Evolutionary conservation across 352 stramenopile genomes (phyloP).

Genomic region (Globisporangium solare): DNA sequence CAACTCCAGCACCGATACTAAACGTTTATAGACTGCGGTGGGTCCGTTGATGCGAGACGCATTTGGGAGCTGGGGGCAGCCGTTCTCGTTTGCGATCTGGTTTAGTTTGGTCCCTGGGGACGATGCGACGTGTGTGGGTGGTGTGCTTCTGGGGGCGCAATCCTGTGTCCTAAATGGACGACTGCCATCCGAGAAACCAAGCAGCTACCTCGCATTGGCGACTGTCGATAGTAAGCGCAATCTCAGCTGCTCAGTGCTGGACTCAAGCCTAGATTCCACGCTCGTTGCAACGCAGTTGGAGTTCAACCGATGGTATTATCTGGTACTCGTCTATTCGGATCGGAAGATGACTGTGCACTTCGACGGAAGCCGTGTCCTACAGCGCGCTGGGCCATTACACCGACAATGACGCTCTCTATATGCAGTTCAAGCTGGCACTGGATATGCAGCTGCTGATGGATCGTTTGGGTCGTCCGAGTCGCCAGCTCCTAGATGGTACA

Average conservation of each 20-base stretch:
- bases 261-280: background rate
- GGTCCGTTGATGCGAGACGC: conserved; percentile 12
- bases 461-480: background rate
- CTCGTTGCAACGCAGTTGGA: conserved; percentile 10
- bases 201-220: conserved; percentile 14
- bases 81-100: conserved; percentile 19
- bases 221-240: conserved; percentile 14
- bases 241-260: conserved; percentile 17
- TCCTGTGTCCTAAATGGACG: background rate
- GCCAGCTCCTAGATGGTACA: conserved; percentile 18
- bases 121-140: conserved; percentile 3
- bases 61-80: conserved; percentile 6
- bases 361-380: conserved; percentile 15
- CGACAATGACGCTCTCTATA: conserved; percentile 14
- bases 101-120: conserved; percentile 16
- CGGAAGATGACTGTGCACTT: conserved; percentile 20
- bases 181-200: conserved; percentile 6
- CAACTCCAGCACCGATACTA: background rate
- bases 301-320: conserved; percentile 28
- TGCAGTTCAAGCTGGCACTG: conserved; percentile 23
- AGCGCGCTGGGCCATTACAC: conserved; percentile 2
- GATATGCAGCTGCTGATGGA: conserved; percentile 13
- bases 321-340: conserved; percentile 25
- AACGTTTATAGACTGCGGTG: conserved; percentile 1
- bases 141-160: conserved; percentile 5